phyloP scores from a whole-genome alignment of 2,329 filamentous ascomycete genomes.

The Raffaelea arxii region DNA sequence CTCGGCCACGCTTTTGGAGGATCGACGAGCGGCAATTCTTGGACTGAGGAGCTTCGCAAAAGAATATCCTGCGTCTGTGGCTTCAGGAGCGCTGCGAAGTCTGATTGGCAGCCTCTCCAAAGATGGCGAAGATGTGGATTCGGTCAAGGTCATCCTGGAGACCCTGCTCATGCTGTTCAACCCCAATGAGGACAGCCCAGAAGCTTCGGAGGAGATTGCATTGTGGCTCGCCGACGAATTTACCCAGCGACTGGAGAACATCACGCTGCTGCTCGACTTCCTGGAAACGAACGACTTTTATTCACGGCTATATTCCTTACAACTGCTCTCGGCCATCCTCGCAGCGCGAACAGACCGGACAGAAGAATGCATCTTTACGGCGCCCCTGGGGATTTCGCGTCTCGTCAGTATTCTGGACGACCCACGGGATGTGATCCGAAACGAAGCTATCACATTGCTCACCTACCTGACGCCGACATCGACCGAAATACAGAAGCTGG shows the following conservation, averaged over 20 bases:
- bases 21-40: constrained; percentile 84
- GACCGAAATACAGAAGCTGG: constrained; percentile 83
- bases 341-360: constrained; percentile 80
- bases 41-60: constrained; percentile 94
- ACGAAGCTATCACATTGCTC: constrained; percentile 77
- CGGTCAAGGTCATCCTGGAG: constrained; percentile 88
- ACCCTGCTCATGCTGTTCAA: constrained; percentile 89
- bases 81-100: constrained; percentile 81
- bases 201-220: constrained; percentile 92
- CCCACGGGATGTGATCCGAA: constrained; percentile 73
- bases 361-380: constrained; percentile 86
- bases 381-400: constrained; percentile 78
- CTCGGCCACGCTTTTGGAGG: constrained; percentile 86
- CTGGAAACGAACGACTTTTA: constrained; percentile 84
- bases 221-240: constrained; percentile 97
- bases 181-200: constrained; percentile 62
- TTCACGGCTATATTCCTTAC: constrained; percentile 79
- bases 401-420: constrained; percentile 81
- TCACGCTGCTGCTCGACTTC: constrained; percentile 80
- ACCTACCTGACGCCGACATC: constrained; percentile 83
- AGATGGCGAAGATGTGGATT: constrained; percentile 92
- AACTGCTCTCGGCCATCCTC: constrained; percentile 79
- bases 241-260: constrained; percentile 94
- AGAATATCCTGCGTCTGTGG: constrained; percentile 89
- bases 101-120: constrained; percentile 77